Evolutionary conservation across 208 protist genomes (phyloP).

Genomic region (Trypanosoma melophagium): DNA sequence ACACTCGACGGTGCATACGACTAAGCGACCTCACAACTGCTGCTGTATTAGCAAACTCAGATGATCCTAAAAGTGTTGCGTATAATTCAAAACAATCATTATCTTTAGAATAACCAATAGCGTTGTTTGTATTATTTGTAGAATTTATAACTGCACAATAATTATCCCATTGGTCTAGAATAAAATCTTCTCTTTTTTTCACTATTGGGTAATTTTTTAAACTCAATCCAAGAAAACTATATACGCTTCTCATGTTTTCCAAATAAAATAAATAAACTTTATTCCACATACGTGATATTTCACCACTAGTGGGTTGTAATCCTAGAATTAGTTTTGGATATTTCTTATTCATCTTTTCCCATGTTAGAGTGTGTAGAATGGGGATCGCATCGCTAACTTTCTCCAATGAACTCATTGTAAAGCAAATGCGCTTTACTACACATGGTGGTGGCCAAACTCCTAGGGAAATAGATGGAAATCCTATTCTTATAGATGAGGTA

Average conservation of each 20-base stretch:
- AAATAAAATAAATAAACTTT: too few species aligned
- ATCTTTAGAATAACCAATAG: neutral
- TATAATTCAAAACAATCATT: slow-evolving; percentile 9
- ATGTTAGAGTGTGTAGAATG: slow-evolving; percentile 9
- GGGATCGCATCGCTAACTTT: neutral
- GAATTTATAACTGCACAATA: slow-evolving; percentile 26
- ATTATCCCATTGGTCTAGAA: slow-evolving; percentile 7
- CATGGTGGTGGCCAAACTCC: slow-evolving; percentile 41
- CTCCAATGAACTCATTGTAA: neutral
- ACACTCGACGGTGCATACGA: slow-evolving; percentile 18
- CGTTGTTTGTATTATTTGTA: neutral
- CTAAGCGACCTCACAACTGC: neutral
- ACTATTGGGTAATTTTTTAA: neutral
- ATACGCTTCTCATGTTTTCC: neutral
- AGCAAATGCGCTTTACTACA: slow-evolving; percentile 23
- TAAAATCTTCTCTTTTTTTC: neutral
- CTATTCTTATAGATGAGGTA: slow-evolving; percentile 15
- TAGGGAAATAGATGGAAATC: slow-evolving; percentile 35
- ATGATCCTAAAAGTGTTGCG: slow-evolving; percentile 11
- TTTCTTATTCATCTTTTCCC: slow-evolving; percentile 1
- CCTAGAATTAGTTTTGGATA: slow-evolving; percentile 1
- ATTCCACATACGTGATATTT: too few species aligned
- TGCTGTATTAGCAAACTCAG: slow-evolving; percentile 1
- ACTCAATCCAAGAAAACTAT: slow-evolving; percentile 6
- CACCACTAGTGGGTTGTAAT: neutral